Evolutionary conservation across 331 rosid genomes (phyloP), one percentile per base, ranked within the genome.

Genomic region (Quercus phellos): DNA sequence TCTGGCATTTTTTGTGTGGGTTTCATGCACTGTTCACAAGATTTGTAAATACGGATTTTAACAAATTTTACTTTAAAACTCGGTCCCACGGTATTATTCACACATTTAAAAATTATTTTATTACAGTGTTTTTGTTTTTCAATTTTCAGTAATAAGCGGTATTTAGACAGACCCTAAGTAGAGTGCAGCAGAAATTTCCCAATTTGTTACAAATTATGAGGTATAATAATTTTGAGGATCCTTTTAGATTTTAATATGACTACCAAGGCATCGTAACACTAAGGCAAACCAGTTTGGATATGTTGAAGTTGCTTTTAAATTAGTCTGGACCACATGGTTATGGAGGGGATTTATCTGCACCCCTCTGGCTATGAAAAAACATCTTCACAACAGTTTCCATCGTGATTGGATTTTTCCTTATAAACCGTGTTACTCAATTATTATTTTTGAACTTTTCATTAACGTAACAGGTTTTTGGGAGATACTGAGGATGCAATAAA

Each of bases 401-500:
- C 16, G 6, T 0, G 4, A 38, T 38, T 46, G 4, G 4, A 12
- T 3, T 18, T 66, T 66, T 34, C 71, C 43, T 63, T 2, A 12
- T 34, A 34, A 66, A 66, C 3, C 0, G 35, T 18, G 24, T 66
- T 72, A 10, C 55, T 83, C 78, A 8, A 8, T 38, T 38, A 60
- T 77, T 51, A 8, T 42, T 19, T 29, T 51, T 46, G 4, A 32
- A 68, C 21, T 30, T 16, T 38, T 27, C 35, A 6, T 68, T 56
- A 32, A 63, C 58, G 38, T 26, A 51, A 54, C 92, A 94, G 98
- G 98, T 81, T 88, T 75, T 87, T 90, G 46, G 90, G 95, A 60
- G 87, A 92, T 30, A 86, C 98, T 0, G 83, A 87, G 64, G 88
- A 85, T 84, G 93, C 92, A 74, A 84, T 94, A 22, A 85, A 83